These are phyloP conservation scores for Fraxinus angustifolia DNA, from an alignment of 305 asterid genomes.

Conservation along the genomic window DNA sequence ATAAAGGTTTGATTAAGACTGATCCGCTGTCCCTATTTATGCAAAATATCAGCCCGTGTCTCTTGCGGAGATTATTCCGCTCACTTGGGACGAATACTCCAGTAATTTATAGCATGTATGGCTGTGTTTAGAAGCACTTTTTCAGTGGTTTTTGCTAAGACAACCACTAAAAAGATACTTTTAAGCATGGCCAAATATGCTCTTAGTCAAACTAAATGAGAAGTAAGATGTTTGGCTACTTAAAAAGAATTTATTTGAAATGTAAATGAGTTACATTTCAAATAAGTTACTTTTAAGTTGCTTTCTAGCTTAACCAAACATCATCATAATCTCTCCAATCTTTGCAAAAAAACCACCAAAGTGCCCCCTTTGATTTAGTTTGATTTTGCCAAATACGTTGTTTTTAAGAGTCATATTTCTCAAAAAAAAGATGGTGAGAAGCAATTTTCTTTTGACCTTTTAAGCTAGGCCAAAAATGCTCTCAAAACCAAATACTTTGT, in stretches of 20 bases:
- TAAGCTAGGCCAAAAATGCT: neutral
- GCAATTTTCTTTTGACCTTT: neutral
- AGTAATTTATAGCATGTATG: neutral
- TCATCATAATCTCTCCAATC: neutral
- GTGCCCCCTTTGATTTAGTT: neutral
- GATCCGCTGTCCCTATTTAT: neutral
- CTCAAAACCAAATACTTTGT: neutral
- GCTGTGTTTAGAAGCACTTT: neutral
- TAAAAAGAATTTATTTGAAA: neutral
- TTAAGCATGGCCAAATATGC: neutral
- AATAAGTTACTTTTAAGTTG: neutral
- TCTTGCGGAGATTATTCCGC: neutral
- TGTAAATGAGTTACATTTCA: neutral
- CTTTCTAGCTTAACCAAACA: neutral
- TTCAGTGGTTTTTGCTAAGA: neutral
- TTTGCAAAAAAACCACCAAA: neutral
- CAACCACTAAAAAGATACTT: neutral
- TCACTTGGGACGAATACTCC: neutral
- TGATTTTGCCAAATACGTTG: too few species aligned
- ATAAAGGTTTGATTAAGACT: too few species aligned
- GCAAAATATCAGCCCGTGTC: neutral
- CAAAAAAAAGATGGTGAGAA: neutral
- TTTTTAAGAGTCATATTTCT: too few species aligned
- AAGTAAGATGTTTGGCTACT: neutral
- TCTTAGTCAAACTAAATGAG: neutral